Base-by-base conservation (phyloP, 495 filamentous ascomycete species). In the Chaetomium cochliodes region DNA sequence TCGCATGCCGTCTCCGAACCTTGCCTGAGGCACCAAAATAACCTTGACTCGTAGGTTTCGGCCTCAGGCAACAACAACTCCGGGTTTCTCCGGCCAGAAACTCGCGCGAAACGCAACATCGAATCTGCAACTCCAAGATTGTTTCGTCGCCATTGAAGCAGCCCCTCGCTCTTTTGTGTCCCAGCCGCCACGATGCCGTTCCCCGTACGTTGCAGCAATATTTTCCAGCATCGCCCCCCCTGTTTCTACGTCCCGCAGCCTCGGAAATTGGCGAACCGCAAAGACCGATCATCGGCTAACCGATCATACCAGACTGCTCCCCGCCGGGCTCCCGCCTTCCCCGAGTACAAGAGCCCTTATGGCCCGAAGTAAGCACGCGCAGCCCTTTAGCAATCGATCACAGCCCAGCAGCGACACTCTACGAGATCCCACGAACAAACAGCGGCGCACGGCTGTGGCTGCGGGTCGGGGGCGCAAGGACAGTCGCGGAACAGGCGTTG, bases 331-430 rank as follows among this genome's bases (percentile, higher is more conserved):
- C 54, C 49, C 22, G 49, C 68, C 61, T 72, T 66, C 67, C 73
- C 74, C 18, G 50, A 70, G 62, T 82, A 80, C 78, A 79, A 79
- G 73, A 83, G 79, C 73, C 72, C 75, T 47, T 81, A 79, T 63
- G 80, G 80, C 72, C 80, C 80, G 22, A 83, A 83, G 80, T 83
- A 76, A 80, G 80, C 76, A n/a, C 49, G 57, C 6, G n/a, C 9
- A 12, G 8, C 20, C 28, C n/a, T 2, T 26, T 1, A 5, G 41
- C 23, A 12, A 39, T 15, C 51, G n/a, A 50, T 33, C 60, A 25
- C 49, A 7, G 18, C 18, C 30, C 33, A 37, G 5, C 33, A 7
- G 8, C 33, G 33, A 37, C 6, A 37, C 33, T 1, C 33, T 11
- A 37, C 33, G 33, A 37, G 30, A 2, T 16, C 11, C 13, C 15